Base-by-base conservation (phyloP, 257 asterid genomes). In the Nemophila menziesii region DNA sequence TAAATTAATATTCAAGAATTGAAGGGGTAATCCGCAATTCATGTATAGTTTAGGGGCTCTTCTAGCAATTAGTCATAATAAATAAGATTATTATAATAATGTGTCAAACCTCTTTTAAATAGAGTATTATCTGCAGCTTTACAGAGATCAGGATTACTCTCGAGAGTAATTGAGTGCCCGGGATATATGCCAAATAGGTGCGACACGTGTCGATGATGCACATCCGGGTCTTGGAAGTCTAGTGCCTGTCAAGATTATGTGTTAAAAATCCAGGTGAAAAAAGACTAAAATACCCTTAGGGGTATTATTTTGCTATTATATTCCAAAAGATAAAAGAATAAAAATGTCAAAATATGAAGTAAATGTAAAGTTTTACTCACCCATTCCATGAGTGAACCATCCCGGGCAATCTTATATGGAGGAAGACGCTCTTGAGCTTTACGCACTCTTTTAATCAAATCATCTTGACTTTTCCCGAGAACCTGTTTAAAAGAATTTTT, bases 341-440 rank as follows among this genome's bases (percentile, higher is more conserved):
- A 18, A 22, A 11, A 16, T 13, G 29, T 36, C 14, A 7, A 9
- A n/a, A n/a, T n/a, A n/a, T n/a, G 27, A 21, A 39, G 29, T 16
- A 20, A 22, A 22, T 34, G 21, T 43, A 18, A 51, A 49, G 33
- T 57, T 17, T 14, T 6, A 53, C 80, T 23, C 56, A 80, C 95
- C 93, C 93, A 84, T 69, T 84, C 95, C 95, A 74, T 77, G 62
- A 80, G 65, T 20, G 86, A 70, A 57, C 92, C 89, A 50, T 84
- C 95, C 49, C 51, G 53, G 1, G 86, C 79, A 39, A 80, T 70
- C 56, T 47, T 68, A 33, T 78, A 68, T 4, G 83, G 81, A 48
- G 56, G 56, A 59, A 77, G 93, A 43, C 67, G 80, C 14, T 68
- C 56, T 49, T 63, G 80, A 64, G 90, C 82, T 68, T 70, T 61